Evolutionary conservation across 1,284 basidiomycete species (phyloP).

Genomic region (Sanghuangporus weigelae): DNA sequence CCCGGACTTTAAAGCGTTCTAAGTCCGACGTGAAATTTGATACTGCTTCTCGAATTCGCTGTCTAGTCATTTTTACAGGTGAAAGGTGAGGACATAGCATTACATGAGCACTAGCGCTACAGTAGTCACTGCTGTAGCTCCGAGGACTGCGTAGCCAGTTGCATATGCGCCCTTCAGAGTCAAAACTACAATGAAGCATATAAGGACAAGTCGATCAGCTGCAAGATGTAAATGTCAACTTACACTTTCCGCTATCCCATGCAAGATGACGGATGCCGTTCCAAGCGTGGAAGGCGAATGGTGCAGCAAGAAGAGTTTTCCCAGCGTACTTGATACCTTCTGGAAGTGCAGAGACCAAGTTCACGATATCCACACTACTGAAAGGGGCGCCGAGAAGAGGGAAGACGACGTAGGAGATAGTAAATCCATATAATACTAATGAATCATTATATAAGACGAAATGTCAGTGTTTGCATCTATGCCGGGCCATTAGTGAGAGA

Average conservation of each 20-base stretch:
- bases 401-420: conserved; percentile 81
- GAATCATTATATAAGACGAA: background rate
- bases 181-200: conserved; percentile 49
- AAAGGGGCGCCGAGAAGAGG: conserved; percentile 63
- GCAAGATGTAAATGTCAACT: conserved; percentile 31
- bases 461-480: background rate
- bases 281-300: conserved; percentile 86
- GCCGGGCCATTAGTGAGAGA: background rate
- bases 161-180: conserved; percentile 74
- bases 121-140: conserved; percentile 71
- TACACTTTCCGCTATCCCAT: conserved; percentile 91
- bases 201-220: conserved; percentile 6
- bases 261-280: conserved; percentile 90
- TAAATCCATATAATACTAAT: conserved; percentile 84
- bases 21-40: background rate
- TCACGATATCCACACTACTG: conserved; percentile 75
- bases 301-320: conserved; percentile 75
- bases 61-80: background rate
- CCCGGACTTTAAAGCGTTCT: background rate
- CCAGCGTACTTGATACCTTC: conserved; percentile 68
- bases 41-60: background rate
- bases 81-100: conserved; percentile 10
- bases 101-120: conserved; percentile 56
- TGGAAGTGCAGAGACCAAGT: conserved; percentile 64
- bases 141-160: conserved; percentile 83